phyloP scores from a whole-genome alignment of 306 rosid species.

The Cucumis hystrix region DNA sequence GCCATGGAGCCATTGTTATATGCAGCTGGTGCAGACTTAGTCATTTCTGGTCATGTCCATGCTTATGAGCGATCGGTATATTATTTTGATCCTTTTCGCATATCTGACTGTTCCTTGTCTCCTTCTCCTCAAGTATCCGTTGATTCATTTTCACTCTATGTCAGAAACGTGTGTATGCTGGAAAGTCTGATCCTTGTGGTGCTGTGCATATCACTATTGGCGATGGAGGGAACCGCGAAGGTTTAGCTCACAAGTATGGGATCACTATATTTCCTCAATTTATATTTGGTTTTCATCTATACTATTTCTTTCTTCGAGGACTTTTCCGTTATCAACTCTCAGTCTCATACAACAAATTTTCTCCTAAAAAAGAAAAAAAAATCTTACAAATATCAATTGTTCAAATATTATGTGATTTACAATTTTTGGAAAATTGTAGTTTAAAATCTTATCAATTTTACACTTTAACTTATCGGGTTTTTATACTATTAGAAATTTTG shows the following conservation, averaged over 20 bases:
- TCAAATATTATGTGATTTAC: too few relatives aligned
- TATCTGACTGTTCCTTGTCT: not conserved
- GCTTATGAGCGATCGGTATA: constrained; percentile 88
- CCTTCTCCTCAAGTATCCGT: not conserved
- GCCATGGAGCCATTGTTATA: constrained; percentile 71
- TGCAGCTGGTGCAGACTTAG: constrained; percentile 64
- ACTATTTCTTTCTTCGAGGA: not conserved
- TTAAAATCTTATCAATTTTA: too few relatives aligned
- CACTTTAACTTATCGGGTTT: too few relatives aligned
- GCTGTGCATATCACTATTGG: constrained; percentile 83
- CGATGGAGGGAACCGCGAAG: constrained; percentile 92
- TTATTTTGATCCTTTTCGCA: not conserved
- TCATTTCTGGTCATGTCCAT: constrained; percentile 79
- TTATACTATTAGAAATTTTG: not conserved
- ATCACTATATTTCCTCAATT: not conserved
- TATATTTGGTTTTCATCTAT: not conserved
- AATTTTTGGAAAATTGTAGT: too few relatives aligned
- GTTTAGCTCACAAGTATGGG: constrained; percentile 59
- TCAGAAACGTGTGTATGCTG: constrained; percentile 60
- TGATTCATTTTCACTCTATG: not conserved
- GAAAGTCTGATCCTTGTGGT: constrained; percentile 61
- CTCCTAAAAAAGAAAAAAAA: too few relatives aligned
- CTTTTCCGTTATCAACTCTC: not conserved
- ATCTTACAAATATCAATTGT: too few relatives aligned
- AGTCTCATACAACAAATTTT: too few relatives aligned